Evolutionary conservation across 768 basidiomycete species (phyloP).

Genomic region (Guyanaporus albipodus): DNA sequence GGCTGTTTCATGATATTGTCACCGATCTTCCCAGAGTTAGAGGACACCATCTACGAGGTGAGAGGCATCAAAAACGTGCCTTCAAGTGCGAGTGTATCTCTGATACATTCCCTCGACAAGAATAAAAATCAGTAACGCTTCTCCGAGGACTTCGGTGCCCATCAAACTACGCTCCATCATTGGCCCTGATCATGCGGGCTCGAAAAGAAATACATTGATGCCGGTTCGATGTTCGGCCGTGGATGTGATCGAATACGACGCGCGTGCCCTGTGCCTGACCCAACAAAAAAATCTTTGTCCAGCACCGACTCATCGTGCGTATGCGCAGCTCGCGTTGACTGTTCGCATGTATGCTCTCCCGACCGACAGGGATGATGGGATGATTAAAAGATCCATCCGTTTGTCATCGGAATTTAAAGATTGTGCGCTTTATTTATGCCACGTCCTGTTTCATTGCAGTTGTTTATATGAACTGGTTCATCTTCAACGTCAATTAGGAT

Average conservation of each 20-base stretch:
- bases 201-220: neutral
- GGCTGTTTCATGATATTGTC: slow-evolving; percentile 5
- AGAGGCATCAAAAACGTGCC: neutral
- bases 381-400: neutral
- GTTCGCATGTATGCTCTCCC: neutral
- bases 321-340: neutral
- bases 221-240: neutral
- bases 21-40: slow-evolving; percentile 2
- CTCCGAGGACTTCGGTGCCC: slow-evolving; percentile 11
- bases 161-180: neutral
- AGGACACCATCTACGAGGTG: neutral
- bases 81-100: neutral
- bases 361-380: slow-evolving; percentile 1
- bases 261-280: neutral
- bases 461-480: slow-evolving; percentile 2
- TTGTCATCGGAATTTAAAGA: slow-evolving; percentile 5
- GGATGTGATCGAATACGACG: neutral
- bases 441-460: slow-evolving; percentile 2
- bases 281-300: neutral
- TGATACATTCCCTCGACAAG: neutral
- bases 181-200: neutral
- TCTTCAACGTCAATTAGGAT: neutral
- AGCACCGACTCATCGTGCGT: neutral
- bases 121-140: too few species aligned
- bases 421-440: neutral